These are phyloP conservation scores for Immersiella caudata DNA, from an alignment of 495 filamentous ascomycete species.

Conservation along the genomic window DNA sequence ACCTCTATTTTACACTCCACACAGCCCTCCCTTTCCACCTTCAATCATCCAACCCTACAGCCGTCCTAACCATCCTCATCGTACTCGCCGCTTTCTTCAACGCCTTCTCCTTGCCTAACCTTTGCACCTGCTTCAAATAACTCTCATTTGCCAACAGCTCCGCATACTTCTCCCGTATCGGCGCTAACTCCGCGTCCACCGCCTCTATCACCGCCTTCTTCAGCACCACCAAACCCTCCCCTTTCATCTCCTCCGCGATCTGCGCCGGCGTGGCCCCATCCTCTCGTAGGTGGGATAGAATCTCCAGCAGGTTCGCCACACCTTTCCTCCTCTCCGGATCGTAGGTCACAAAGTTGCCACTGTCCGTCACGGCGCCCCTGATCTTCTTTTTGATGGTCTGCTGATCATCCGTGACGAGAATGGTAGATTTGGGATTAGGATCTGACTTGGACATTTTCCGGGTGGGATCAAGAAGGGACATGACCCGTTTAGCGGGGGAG, in stretches of 20 bases:
- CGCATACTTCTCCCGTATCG: conserved; percentile 64
- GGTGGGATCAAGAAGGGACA: conserved; percentile 77
- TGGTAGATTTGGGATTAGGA: conserved; percentile 66
- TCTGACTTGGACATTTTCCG: conserved; percentile 96
- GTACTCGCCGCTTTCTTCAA: conserved; percentile 65
- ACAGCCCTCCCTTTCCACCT: no score
- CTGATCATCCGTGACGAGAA: conserved; percentile 74
- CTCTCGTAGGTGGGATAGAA: conserved; percentile 63
- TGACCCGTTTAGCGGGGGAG: conserved; percentile 75
- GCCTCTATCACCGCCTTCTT: conserved; percentile 64
- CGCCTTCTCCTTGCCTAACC: conserved; percentile 65
- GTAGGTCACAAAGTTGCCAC: conserved; percentile 62
- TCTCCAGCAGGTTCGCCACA: conserved; percentile 81
- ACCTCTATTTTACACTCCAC: no score
- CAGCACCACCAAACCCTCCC: conserved; percentile 61
- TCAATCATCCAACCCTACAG: conserved; percentile 60
- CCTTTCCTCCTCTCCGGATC: conserved; percentile 73
- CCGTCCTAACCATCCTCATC: conserved; percentile 63
- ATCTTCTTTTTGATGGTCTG: conserved; percentile 68
- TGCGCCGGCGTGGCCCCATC: conserved; percentile 45
- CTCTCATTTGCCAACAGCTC: conserved; percentile 51
- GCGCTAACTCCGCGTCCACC: conserved; percentile 57
- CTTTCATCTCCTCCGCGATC: conserved; percentile 58
- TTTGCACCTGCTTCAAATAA: conserved; percentile 62
- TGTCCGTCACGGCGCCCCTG: conserved; percentile 77